phyloP scores from a whole-genome alignment of 257 asterid genomes.

The Eucommia ulmoides region DNA sequence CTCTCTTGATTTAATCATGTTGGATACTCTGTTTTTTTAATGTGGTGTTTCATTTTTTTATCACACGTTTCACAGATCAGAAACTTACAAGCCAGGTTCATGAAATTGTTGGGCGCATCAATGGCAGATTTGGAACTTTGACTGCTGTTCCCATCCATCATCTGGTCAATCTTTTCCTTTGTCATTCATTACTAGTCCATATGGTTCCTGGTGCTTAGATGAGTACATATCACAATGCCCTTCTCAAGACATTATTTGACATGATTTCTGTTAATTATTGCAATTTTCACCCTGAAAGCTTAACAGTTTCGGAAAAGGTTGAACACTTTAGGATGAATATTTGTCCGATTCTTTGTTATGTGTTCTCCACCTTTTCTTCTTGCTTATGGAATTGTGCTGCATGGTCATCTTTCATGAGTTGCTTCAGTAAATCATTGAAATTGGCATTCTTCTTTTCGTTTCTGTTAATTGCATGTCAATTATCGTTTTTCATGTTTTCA shows the following conservation, averaged over 20 bases:
- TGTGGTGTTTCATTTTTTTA: conserved; percentile 7
- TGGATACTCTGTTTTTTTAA: too few species aligned
- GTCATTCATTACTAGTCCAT: not conserved
- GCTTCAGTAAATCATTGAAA: too few species aligned
- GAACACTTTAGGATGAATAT: not conserved
- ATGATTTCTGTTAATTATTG: not conserved
- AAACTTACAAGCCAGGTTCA: conserved; percentile 98
- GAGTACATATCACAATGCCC: not conserved
- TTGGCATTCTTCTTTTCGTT: too few species aligned
- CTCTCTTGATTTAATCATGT: too few species aligned
- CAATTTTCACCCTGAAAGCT: not conserved
- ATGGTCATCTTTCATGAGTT: too few species aligned
- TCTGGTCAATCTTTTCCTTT: conserved; percentile 51
- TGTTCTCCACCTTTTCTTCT: not conserved
- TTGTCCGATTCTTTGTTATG: not conserved
- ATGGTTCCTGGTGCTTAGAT: conserved; percentile 4
- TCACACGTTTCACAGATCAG: conserved; percentile 47
- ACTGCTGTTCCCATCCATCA: conserved; percentile 93
- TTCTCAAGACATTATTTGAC: not conserved
- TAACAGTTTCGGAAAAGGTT: not conserved
- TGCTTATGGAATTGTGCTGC: too few species aligned
- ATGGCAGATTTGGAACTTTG: conserved; percentile 88
- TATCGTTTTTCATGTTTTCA: too few species aligned
- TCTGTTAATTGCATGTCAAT: too few species aligned
- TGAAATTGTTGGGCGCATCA: conserved; percentile 96